These are phyloP conservation scores for Albatrellus ellisii DNA, from an alignment of 768 basidiomycete species.

Conservation along the genomic window DNA sequence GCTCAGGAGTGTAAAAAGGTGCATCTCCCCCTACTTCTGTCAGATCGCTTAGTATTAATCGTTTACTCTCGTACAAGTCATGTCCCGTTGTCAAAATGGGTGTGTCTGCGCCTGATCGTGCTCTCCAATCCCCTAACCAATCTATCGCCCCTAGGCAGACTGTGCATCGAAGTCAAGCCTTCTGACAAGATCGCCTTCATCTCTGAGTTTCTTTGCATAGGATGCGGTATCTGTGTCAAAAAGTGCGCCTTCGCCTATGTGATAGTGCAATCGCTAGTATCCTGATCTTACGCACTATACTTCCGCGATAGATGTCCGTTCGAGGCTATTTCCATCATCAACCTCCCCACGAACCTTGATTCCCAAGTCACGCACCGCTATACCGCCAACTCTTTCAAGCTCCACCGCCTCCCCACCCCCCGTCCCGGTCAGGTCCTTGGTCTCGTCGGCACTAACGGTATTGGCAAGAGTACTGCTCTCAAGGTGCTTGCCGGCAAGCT, in stretches of 20 bases:
- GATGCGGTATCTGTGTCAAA: slow-evolving; percentile 99
- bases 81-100: slow-evolving; percentile 99
- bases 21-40: slow-evolving; percentile 9
- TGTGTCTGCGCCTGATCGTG: slow-evolving; percentile 20
- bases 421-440: slow-evolving; percentile 98
- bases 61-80: slow-evolving; percentile 35
- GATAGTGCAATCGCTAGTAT: slow-evolving; percentile 4
- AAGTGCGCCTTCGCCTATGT: no score
- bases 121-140: slow-evolving; percentile 1
- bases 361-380: slow-evolving; percentile 97
- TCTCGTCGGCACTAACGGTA: slow-evolving; percentile 97
- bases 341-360: slow-evolving; percentile 93
- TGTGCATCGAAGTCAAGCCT: slow-evolving; percentile 96
- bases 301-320: slow-evolving; percentile 73
- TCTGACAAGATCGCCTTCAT: slow-evolving; percentile 97
- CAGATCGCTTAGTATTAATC: slow-evolving; percentile 3
- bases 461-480: slow-evolving; percentile 95
- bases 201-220: slow-evolving; percentile 97
- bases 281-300: neutral
- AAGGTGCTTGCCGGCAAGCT: slow-evolving; percentile 95
- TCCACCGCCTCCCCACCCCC: slow-evolving; percentile 94
- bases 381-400: slow-evolving; percentile 96
- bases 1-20: slow-evolving; percentile 99
- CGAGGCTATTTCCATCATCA: slow-evolving; percentile 98
- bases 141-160: slow-evolving; percentile 47